Evolutionary conservation across 495 filamentous ascomycete species (phyloP).

Genomic region (Tricharina praecox): DNA sequence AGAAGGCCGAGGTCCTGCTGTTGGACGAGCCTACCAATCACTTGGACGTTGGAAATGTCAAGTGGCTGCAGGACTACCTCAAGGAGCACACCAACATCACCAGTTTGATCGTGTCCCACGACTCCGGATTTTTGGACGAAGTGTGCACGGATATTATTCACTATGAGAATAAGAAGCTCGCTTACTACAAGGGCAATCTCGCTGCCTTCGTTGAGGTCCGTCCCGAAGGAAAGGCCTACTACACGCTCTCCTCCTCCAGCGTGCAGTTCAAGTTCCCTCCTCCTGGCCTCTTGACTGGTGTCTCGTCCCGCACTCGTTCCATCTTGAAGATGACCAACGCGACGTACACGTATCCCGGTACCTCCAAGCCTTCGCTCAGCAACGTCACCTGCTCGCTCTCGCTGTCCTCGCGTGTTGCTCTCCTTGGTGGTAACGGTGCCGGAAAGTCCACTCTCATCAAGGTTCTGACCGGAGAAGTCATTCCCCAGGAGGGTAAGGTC

Average conservation of each 20-base stretch:
- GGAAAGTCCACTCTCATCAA: slow-evolving; percentile 98
- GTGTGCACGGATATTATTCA: slow-evolving; percentile 99
- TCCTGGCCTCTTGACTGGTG: slow-evolving; percentile 81
- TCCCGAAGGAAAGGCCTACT: slow-evolving; percentile 97
- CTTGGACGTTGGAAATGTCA: slow-evolving; percentile 87
- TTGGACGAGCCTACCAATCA: slow-evolving; percentile 99
- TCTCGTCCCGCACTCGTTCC: slow-evolving; percentile 81
- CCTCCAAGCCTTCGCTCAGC: slow-evolving; percentile 66
- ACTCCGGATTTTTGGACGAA: slow-evolving; percentile 90
- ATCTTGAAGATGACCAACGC: slow-evolving; percentile 90
- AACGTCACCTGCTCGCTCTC: slow-evolving; percentile 75
- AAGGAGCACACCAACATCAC: slow-evolving; percentile 94
- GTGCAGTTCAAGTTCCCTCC: slow-evolving; percentile 96
- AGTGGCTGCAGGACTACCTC: slow-evolving; percentile 88
- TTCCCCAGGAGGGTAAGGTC: slow-evolving; percentile 73
- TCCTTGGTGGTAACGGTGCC: slow-evolving; percentile 94
- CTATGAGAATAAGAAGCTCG: slow-evolving; percentile 95
- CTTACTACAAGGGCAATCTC: slow-evolving; percentile 86
- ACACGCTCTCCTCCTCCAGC: slow-evolving; percentile 78
- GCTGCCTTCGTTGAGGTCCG: slow-evolving; percentile 72
- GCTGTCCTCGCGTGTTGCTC: slow-evolving; percentile 81
- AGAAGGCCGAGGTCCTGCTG: slow-evolving; percentile 83
- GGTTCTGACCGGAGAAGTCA: slow-evolving; percentile 84
- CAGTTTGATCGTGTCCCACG: slow-evolving; percentile 91
- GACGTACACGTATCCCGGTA: slow-evolving; percentile 76